These are phyloP conservation scores for Kwoniella heveanensis DNA, from an alignment of 768 basidiomycete genomes.

Conservation along the genomic window DNA sequence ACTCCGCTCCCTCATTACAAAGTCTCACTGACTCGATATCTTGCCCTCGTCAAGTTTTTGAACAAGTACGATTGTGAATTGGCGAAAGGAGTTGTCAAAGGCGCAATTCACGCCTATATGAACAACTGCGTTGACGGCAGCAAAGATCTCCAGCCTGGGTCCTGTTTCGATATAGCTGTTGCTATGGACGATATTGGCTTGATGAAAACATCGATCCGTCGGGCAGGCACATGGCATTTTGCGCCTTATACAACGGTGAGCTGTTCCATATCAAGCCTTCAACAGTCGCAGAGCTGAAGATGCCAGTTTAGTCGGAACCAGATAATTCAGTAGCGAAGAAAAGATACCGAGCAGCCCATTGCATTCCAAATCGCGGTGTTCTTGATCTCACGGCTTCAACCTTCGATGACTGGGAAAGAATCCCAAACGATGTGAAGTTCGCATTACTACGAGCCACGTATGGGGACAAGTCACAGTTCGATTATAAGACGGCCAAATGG, in stretches of 20 bases:
- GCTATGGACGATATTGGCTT: neutral
- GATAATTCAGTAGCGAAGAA: neutral
- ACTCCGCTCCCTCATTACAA: neutral
- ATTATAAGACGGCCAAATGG: neutral
- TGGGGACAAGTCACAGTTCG: neutral
- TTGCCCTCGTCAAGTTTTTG: neutral
- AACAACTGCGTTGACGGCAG: neutral
- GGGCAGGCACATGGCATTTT: neutral
- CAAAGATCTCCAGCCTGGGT: neutral
- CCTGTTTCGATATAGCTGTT: neutral
- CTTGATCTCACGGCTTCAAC: neutral
- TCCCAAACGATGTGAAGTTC: conserved; percentile 2
- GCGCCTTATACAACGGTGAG: neutral
- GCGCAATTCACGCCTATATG: neutral
- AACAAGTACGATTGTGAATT: neutral
- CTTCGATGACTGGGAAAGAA: neutral
- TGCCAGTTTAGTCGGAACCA: too few relatives aligned
- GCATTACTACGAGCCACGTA: neutral
- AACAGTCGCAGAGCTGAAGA: too few relatives aligned
- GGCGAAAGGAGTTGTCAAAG: neutral
- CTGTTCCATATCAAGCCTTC: too few relatives aligned
- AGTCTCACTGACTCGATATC: neutral
- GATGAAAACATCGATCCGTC: neutral
- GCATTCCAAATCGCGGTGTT: neutral
- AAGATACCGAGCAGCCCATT: neutral